Evolutionary conservation across 768 basidiomycete genomes (phyloP).

Genomic region (Calvatia gigantea): DNA sequence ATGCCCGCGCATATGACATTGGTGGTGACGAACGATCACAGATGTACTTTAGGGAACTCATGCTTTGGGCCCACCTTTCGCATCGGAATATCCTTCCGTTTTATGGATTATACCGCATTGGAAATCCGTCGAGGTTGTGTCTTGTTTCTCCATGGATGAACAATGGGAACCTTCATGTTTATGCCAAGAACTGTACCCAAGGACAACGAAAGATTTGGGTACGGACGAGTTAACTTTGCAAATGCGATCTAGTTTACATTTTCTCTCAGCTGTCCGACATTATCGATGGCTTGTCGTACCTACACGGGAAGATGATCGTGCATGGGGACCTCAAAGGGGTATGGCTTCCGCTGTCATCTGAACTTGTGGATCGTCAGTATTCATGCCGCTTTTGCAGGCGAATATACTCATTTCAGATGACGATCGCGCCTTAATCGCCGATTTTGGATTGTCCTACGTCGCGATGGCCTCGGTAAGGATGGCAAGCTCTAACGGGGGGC

Average conservation of each 20-base stretch:
- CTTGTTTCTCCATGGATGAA: slow-evolving; percentile 19
- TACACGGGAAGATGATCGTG: not conserved
- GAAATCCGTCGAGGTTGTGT: not conserved
- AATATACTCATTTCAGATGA: not conserved
- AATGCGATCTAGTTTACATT: too few species aligned
- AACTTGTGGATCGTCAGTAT: not conserved
- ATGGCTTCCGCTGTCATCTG: too few species aligned
- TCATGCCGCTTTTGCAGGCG: not conserved
- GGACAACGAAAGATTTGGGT: slow-evolving; percentile 14
- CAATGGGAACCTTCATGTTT: slow-evolving; percentile 17
- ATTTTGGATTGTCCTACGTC: not conserved
- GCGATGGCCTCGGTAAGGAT: not conserved
- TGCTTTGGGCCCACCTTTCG: slow-evolving; percentile 28
- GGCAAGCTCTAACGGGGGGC: too few species aligned
- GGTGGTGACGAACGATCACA: not conserved
- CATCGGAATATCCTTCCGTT: slow-evolving; percentile 35
- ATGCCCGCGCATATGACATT: not conserved
- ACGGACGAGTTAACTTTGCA: not conserved
- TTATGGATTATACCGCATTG: slow-evolving; percentile 25
- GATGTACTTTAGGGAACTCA: slow-evolving; percentile 20
- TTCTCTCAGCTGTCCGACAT: not conserved
- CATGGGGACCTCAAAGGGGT: not conserved
- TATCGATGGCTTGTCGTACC: not conserved
- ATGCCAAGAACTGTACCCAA: slow-evolving; percentile 6
- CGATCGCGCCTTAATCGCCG: not conserved